phyloP scores from a whole-genome alignment of 2,329 filamentous ascomycete genomes.

The Stagonosporopsis rhizophila region DNA sequence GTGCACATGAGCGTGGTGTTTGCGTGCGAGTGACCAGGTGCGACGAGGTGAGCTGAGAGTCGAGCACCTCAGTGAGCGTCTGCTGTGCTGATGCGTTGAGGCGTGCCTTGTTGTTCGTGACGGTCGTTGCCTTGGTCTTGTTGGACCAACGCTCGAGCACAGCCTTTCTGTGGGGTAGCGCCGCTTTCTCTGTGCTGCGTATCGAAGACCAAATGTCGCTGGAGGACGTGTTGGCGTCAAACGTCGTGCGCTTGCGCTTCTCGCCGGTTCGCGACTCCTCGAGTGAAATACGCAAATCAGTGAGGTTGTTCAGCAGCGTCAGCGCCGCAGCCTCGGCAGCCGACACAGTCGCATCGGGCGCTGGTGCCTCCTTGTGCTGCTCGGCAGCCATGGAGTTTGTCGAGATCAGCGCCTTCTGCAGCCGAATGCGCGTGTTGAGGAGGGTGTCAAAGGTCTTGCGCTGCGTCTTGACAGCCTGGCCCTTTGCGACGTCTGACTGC shows the following conservation, averaged over 20 bases:
- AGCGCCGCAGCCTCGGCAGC: constrained; percentile 87
- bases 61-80: constrained; percentile 70
- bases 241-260: constrained; percentile 64
- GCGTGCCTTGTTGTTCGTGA: constrained; percentile 61
- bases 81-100: constrained; percentile 67
- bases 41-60: constrained; percentile 72
- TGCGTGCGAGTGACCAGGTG: constrained; percentile 73
- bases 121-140: constrained; percentile 72
- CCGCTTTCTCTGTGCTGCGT: constrained; percentile 67
- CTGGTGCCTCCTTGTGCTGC: constrained; percentile 43
- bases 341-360: constrained; percentile 62
- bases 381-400: constrained; percentile 67
- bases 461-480: constrained; percentile 84
- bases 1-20: constrained; percentile 78
- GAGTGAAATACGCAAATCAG: constrained; percentile 70
- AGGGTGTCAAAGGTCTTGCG: constrained; percentile 86
- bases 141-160: constrained; percentile 89
- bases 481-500: constrained; percentile 82
- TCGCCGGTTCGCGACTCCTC: constrained; percentile 60
- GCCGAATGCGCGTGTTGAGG: constrained; percentile 86
- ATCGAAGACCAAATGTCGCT: constrained; percentile 77
- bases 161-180: constrained; percentile 68
- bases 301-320: constrained; percentile 82
- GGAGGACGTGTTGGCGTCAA: constrained; percentile 64
- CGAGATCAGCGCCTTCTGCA: constrained; percentile 88